Evolutionary conservation across 202 grass and related monocot genomes (phyloP), one percentile per base, ranked within the genome.

Genomic region (Eragrostis tef): DNA sequence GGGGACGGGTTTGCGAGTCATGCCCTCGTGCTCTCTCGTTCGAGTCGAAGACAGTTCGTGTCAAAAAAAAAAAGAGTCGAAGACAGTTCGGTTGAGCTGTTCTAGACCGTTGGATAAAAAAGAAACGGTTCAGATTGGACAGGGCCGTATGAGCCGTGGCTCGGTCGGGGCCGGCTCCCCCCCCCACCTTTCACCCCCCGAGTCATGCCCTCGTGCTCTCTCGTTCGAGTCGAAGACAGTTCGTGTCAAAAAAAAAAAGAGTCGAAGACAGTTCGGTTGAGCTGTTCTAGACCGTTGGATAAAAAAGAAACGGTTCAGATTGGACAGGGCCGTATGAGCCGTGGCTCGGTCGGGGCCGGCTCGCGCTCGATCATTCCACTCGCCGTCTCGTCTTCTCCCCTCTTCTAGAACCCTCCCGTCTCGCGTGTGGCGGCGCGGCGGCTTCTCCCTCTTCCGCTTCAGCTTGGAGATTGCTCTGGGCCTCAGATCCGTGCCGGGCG

Each of bases 341-440:
- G 53, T 31, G 14, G 53, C 16, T n/a, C 26, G 68, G 50, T n/a
- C 62, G 17, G 44, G n/a, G 45, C 3, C 60, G 75, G 60, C 46
- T 36, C 13, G 49, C 10, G 29, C 62, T n/a, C 31, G 15, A 16
- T 17, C 41, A 14, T 80, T 69, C 65, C 36, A 7, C 69, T n/a
- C 34, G 9, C 49, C 71, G 56, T 17, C 45, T 5, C 34, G 34
- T 39, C 34, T 34, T 34, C 31, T 34, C 31, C 4, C 31, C 4
- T 49, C 27, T 64, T 85, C 83, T 6, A 46, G 73, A 89, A 82
- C 50, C 17, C 78, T 85, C 72, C 22, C 49, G 47, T 81, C 65
- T 67, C 29, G 20, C 26, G n/a, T 44, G 83, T 43, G 67, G 67
- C 67, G 83, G 78, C 48, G 67, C 67, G 83, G 78, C 48, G 6